Conservation (phyloP, 2,329 filamentous ascomycete genomes). For the Paraconiothyrium brasiliense region DNA sequence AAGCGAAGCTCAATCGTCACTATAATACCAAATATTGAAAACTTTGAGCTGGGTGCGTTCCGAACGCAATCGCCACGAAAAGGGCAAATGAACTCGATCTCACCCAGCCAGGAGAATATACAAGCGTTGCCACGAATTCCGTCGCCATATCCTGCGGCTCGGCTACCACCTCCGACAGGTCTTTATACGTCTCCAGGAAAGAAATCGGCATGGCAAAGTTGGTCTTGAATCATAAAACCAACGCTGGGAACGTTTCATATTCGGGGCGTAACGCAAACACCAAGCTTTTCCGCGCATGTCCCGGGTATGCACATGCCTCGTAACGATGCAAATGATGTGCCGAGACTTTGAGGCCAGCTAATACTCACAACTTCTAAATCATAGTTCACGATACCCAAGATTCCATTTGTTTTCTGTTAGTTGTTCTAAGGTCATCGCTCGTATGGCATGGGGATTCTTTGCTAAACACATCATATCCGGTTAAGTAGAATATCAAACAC, state of each 20-base stretch:
- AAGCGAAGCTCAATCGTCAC: background rate
- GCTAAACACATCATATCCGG: too few relatives aligned
- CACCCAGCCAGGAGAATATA: slow-evolving; percentile 20
- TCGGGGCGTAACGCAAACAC: background rate
- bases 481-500: too few relatives aligned
- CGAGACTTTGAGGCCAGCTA: too few relatives aligned
- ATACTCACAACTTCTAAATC: too few relatives aligned
- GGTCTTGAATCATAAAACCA: background rate
- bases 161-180: background rate
- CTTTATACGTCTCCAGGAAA: background rate
- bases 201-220: background rate
- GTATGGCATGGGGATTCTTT: too few relatives aligned
- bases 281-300: too few relatives aligned
- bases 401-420: too few relatives aligned
- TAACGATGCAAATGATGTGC: too few relatives aligned
- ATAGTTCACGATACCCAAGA: too few relatives aligned
- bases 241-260: background rate
- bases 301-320: too few relatives aligned
- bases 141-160: slow-evolving; percentile 4
- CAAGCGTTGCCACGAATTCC: slow-evolving; percentile 33
- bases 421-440: too few relatives aligned
- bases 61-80: background rate
- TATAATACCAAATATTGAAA: background rate
- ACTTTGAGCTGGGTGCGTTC: background rate
- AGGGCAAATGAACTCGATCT: slow-evolving; percentile 15